Evolutionary conservation across 2,329 filamentous ascomycete species (phyloP).

Genomic region (Zasmidium angulare): DNA sequence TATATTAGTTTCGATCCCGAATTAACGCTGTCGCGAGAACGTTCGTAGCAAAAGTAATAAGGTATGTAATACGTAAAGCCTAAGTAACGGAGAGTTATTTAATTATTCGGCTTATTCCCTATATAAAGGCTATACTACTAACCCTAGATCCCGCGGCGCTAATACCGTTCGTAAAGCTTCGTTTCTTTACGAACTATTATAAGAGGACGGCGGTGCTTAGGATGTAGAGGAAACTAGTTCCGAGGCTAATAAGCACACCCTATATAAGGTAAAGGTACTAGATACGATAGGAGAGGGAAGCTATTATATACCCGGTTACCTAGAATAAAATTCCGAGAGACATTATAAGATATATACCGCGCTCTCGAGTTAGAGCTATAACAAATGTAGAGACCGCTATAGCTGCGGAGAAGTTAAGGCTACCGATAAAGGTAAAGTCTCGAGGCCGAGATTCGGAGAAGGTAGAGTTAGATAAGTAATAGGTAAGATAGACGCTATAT

Average conservation of each 20-base stretch:
- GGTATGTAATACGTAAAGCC: slow-evolving; percentile 42
- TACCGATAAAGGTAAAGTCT: slow-evolving; percentile 42
- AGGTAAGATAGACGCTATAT: slow-evolving; percentile 45
- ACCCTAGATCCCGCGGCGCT: slow-evolving; percentile 40
- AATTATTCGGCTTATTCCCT: slow-evolving; percentile 39
- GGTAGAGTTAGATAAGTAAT: slow-evolving; percentile 38
- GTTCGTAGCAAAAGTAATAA: slow-evolving; percentile 29
- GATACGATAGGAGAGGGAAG: no score
- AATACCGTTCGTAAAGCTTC: slow-evolving; percentile 44
- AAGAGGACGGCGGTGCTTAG: slow-evolving; percentile 37
- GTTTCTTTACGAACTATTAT: slow-evolving; percentile 42
- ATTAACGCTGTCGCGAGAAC: slow-evolving; percentile 30
- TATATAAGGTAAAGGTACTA: slow-evolving; percentile 35
- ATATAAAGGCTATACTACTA: slow-evolving; percentile 39
- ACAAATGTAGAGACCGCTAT: slow-evolving; percentile 37
- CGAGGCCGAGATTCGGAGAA: slow-evolving; percentile 37
- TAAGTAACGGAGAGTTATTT: slow-evolving; percentile 43
- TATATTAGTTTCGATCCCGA: slow-evolving; percentile 33
- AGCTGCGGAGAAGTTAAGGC: slow-evolving; percentile 36
- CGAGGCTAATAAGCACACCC: slow-evolving; percentile 40
- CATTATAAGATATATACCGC: slow-evolving; percentile 33
- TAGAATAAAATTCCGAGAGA: neutral
- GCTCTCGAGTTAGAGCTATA: slow-evolving; percentile 27
- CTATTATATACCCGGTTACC: no score
- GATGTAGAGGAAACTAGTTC: slow-evolving; percentile 41